Evolutionary conservation across 805 yeast genomes (phyloP).

Genomic region (Helenozyma baotianmanensis): DNA sequence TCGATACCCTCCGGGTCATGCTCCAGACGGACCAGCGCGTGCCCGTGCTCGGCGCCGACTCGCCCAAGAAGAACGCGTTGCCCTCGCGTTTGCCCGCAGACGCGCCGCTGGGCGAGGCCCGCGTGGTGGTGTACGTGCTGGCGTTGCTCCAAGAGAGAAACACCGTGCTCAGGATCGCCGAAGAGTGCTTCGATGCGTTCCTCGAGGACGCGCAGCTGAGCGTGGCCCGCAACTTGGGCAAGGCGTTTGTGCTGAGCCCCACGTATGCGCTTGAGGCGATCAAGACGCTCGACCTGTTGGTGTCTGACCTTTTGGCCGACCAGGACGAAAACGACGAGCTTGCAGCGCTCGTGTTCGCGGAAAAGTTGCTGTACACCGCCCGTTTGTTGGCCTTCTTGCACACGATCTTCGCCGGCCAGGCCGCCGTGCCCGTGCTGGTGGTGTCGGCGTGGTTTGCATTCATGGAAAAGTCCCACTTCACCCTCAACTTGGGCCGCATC

Average conservation of each 20-base stretch:
- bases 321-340: not conserved
- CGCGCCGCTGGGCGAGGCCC: slow-evolving; percentile 24
- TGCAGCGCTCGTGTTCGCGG: slow-evolving; percentile 20
- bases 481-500: slow-evolving; percentile 20
- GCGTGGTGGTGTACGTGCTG: slow-evolving; percentile 31
- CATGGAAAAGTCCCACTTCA: slow-evolving; percentile 34
- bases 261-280: slow-evolving; percentile 5
- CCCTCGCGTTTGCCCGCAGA: slow-evolving; percentile 35
- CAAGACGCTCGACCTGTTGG: slow-evolving; percentile 1
- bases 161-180: slow-evolving; percentile 39
- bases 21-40: slow-evolving; percentile 34
- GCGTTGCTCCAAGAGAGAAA: slow-evolving; percentile 50
- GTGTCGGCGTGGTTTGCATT: slow-evolving; percentile 54
- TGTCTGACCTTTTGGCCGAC: not conserved
- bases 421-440: slow-evolving; percentile 26
- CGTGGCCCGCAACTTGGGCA: slow-evolving; percentile 34
- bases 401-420: slow-evolving; percentile 37
- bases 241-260: slow-evolving; percentile 6
- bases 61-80: slow-evolving; percentile 18
- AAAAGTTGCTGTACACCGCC: slow-evolving; percentile 26
- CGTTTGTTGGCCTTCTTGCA: slow-evolving; percentile 35
- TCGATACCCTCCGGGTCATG: slow-evolving; percentile 48
- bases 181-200: slow-evolving; percentile 22
- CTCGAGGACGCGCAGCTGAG: slow-evolving; percentile 17
- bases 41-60: slow-evolving; percentile 22